Evolutionary conservation across 768 basidiomycete genomes (phyloP).

Genomic region (Galerina marginata): DNA sequence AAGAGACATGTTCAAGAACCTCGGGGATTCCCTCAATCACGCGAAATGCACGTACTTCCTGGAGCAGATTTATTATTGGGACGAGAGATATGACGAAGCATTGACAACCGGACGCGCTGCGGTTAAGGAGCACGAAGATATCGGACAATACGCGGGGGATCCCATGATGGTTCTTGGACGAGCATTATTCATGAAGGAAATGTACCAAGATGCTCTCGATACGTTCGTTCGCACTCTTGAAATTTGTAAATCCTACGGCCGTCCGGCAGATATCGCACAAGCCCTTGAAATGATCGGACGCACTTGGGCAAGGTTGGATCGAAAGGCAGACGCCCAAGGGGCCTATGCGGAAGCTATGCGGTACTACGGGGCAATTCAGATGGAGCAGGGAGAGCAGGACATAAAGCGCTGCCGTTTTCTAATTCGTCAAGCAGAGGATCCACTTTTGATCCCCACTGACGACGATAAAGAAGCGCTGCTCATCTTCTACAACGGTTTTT

Average conservation of each 20-base stretch:
- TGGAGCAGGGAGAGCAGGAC: not conserved
- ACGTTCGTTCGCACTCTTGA: not conserved
- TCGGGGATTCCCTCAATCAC: not conserved
- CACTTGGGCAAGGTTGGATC: not conserved
- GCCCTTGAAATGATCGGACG: not conserved
- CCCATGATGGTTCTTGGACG: not conserved
- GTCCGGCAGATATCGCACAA: not conserved
- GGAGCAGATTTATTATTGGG: not conserved
- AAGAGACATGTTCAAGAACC: not conserved
- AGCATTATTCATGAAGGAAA: not conserved
- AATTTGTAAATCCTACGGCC: not conserved
- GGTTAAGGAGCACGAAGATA: not conserved
- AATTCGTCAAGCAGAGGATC: not conserved
- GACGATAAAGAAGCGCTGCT: not conserved
- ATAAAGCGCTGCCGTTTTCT: not conserved
- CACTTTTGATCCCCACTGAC: not conserved
- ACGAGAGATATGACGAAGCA: not conserved
- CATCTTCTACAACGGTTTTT: not conserved
- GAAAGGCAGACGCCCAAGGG: not conserved
- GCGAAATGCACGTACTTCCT: not conserved
- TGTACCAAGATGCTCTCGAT: not conserved
- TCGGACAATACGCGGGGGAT: not conserved
- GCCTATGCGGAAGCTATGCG: not conserved
- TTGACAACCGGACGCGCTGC: not conserved
- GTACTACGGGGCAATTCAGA: not conserved